phyloP scores from a whole-genome alignment of 2,329 filamentous ascomycete species.

The Ceratocystis colombiana region DNA sequence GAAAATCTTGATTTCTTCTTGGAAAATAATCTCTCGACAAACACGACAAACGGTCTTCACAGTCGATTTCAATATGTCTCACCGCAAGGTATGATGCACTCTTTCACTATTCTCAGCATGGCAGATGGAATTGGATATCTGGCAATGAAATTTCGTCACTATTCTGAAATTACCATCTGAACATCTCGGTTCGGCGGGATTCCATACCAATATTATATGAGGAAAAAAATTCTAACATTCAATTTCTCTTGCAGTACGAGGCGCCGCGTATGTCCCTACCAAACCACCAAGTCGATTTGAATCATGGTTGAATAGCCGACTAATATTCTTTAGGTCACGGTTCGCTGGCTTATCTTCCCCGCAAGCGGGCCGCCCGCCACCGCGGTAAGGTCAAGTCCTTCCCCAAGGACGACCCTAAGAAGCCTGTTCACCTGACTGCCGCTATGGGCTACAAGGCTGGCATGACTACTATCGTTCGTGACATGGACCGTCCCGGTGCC shows the following conservation, averaged over 20 bases:
- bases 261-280: slow-evolving; percentile 57
- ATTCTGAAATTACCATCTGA: background rate
- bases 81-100: slow-evolving; percentile 27
- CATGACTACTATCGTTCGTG: slow-evolving; percentile 99
- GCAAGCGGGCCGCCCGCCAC: slow-evolving; percentile 90
- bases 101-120: background rate
- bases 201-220: too few species aligned
- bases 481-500: slow-evolving; percentile 92
- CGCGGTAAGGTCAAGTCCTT: slow-evolving; percentile 98
- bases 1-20: slow-evolving; percentile 18
- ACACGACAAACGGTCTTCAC: slow-evolving; percentile 24
- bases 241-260: slow-evolving; percentile 44
- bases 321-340: slow-evolving; percentile 49
- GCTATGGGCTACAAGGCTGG: slow-evolving; percentile 99
- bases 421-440: slow-evolving; percentile 97
- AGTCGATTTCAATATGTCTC: slow-evolving; percentile 27
- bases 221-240: slow-evolving; percentile 19
- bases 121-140: background rate
- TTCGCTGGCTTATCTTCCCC: slow-evolving; percentile 75
- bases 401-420: slow-evolving; percentile 99
- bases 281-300: background rate
- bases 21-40: slow-evolving; percentile 23
- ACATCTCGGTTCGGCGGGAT: background rate
- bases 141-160: background rate
- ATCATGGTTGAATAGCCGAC: slow-evolving; percentile 1